Evolutionary conservation across 2,329 filamentous ascomycete genomes (phyloP).

Genomic region (Ceratocystis colombiana): DNA sequence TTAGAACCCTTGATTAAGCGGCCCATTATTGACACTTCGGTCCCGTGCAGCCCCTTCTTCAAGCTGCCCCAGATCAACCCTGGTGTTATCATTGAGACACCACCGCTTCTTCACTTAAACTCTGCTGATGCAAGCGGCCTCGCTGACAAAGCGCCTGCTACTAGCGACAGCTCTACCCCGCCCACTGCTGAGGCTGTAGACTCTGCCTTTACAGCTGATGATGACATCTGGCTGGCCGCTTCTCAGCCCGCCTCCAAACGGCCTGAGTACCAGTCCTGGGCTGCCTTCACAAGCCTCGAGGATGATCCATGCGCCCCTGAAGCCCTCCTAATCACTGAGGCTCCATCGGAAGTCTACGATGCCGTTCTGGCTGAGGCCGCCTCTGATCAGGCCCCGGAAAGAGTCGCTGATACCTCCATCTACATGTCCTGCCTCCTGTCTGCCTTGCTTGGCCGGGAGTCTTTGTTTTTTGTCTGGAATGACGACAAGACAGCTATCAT

Average conservation of each 20-base stretch:
- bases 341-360: slow-evolving; percentile 56
- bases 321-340: slow-evolving; percentile 56
- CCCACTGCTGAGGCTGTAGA: background rate
- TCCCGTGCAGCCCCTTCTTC: slow-evolving; percentile 24
- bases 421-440: slow-evolving; percentile 52
- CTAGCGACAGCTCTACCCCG: background rate
- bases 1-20: slow-evolving; percentile 18
- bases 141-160: background rate
- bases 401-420: slow-evolving; percentile 37
- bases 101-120: slow-evolving; percentile 15
- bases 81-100: background rate
- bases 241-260: slow-evolving; percentile 31
- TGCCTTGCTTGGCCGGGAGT: slow-evolving; percentile 60
- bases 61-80: slow-evolving; percentile 24
- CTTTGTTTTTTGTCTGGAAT: slow-evolving; percentile 58
- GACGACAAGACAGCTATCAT: slow-evolving; percentile 43
- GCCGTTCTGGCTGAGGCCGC: slow-evolving; percentile 41
- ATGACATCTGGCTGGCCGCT: slow-evolving; percentile 42
- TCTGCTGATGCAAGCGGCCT: background rate
- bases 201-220: background rate
- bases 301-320: slow-evolving; percentile 32
- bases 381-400: slow-evolving; percentile 36
- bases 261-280: slow-evolving; percentile 55
- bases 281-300: slow-evolving; percentile 45
- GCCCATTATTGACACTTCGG: slow-evolving; percentile 15